Evolutionary conservation across 225 moss, liverwort and hornwort genomes (phyloP), one percentile per base, ranked within the genome.

Genomic region (Physcomitrium patens): DNA sequence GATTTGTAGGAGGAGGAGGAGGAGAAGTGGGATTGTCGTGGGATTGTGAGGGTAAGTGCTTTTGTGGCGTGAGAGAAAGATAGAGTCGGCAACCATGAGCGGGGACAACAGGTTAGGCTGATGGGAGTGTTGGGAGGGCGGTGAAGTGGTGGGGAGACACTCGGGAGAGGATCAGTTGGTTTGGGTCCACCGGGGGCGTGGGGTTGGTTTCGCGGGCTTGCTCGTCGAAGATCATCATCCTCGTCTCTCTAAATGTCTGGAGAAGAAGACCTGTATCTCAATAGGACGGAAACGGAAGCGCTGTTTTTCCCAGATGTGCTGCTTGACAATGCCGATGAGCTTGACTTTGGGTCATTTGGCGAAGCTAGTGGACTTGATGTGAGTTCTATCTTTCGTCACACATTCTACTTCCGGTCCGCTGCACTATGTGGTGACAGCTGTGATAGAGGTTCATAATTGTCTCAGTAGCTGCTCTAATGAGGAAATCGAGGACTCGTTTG

Each of bases 301-400:
- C 87, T 87, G 46, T 87, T 49, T 84, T 84, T 82, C 18, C 5
- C 87, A 71, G 87, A 87, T 75, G 87, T 77, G 81, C 81, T 87
- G 81, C 81, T 87, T 77, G 74, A 74, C 74, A 87, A 84, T 87
- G 87, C 79, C 20, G 87, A 87, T 81, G 87, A 82, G 77, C 81
- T 87, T 87, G 87, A 87, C 84, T 87, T 87, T 79, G 87, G 79
- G 87, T 74, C 87, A 84, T 87, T 87, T 87, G 87, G 84, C 87
- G 84, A 75, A 48, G 63, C 87, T 84, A 84, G 77, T 84, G 87
- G 84, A 79, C 87, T 84, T 82, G 81, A 87, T 84, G 87, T 87
- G 81, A 84, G 87, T 84, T 42, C 7, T 60, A 70, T 45, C 12
- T 56, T 63, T 12, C 23, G 11, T 56, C 43, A 48, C 11, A 8